Evolutionary conservation across 2,329 filamentous ascomycete species (phyloP), one percentile per base, ranked within the genome.

Genomic region (Fusarium proliferatum): DNA sequence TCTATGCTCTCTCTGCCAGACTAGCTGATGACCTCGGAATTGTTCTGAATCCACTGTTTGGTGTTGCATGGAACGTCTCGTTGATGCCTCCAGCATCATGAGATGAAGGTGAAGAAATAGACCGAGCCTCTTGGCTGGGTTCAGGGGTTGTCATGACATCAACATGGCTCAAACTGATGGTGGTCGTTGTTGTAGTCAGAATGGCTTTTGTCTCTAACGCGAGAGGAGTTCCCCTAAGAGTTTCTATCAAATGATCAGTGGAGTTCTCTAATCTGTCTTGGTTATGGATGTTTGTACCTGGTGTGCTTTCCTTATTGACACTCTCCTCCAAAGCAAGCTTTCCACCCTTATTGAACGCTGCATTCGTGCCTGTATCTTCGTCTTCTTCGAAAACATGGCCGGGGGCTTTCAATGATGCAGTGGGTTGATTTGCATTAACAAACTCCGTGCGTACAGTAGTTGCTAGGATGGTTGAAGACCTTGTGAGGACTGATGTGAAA

Each of bases 41-140:
- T 15, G 79, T 80, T 45, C 46, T 71, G 65, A 80, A 80, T 9
- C 76, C 73, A 34, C 67, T 78, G 36, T 56, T 60, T 26, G 59
- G 34, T 15, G 71, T 46, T 17, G 56, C 28, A 45, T 59, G 63
- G 42, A 45, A 42, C 21, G 71, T 68, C 13, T 51, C 42, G 15
- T 69, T 75, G 23, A 43, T 43, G 26, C 33, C 13, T 5, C 26
- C 39, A 19, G 65, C 51, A 19, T 55, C 56, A 41, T 28, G 13
- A 23, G 52, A 60, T 21, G 62, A 33, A 5, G 61, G 48, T 23
- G 57, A 28, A 26, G 46, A 58, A 30, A 61, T 42, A 33, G 64
- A 21, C 2, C 36, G 48, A 48, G 59, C 45, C 34, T 61, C 70
- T 66, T 36, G 73, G 30, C 13, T 41, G 13, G 61, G 34, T 30